Base-by-base conservation (phyloP, 2,329 filamentous ascomycete genomes). In the Fusarium sp. region DNA sequence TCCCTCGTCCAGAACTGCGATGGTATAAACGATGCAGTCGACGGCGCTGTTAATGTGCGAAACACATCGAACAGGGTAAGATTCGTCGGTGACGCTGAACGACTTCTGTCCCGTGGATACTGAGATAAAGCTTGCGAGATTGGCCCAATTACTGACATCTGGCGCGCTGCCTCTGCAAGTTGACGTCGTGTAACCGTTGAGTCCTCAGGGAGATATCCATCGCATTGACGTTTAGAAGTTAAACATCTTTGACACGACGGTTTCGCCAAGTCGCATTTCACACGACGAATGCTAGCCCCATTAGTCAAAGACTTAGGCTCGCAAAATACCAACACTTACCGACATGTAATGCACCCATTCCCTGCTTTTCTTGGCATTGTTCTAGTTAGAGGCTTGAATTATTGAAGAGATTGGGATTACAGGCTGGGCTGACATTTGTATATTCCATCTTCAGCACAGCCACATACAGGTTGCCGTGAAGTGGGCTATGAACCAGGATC, bases 211-310 rank as follows among this genome's bases (percentile, higher is more conserved):
- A 79, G 67, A 63, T 83, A 83, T 20, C 81, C 81, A 59, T 83
- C 82, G 62, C 82, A 83, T 17, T 71, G 75, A 5, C 82, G 80
- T 56, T 75, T 75, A 11, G 77, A 70, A 12, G 32, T 74, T 28
- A 70, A 20, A 22, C 77, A 82, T 38, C 77, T 77, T 11, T 71
- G 71, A 61, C 82, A 83, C 3, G 55, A 54, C 0, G 82, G 82
- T 42, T 78, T 80, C 22, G 68, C 58, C 70, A 81, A 79, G 63
- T 83, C 82, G 63, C 82, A 83, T 51, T 82, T 82, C 7, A 83
- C 79, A 28, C 81, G 80, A 3, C 81, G 81, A 48, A 83, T 81
- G 42, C 81, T 82, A 6, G 28, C 15, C 17, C 11, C 8, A 41
- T 62, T 41, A 28, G 15, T 56, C 8, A 54, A 50, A 36, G 0